Evolutionary conservation across 441 rosid species (phyloP).

Genomic region (Pelargonium myrrhifolium): DNA sequence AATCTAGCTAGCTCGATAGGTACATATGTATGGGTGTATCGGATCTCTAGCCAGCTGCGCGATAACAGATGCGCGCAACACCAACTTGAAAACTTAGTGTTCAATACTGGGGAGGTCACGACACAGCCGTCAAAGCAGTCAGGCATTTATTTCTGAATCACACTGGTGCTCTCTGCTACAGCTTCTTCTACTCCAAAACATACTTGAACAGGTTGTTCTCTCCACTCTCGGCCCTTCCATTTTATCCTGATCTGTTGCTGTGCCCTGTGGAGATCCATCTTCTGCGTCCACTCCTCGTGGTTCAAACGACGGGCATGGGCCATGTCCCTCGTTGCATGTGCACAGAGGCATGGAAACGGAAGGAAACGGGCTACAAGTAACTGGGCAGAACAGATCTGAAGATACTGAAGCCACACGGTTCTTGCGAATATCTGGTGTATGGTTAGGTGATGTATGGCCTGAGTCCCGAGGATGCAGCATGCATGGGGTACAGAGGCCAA

Average conservation of each 20-base stretch:
- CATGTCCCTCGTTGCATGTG: conserved; percentile 53
- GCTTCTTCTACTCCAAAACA: conserved; percentile 98
- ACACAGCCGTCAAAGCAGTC: no score
- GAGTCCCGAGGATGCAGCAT: conserved; percentile 67
- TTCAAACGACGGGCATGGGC: conserved; percentile 77
- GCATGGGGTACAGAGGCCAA: conserved; percentile 85
- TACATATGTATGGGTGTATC: no score
- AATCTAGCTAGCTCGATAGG: no score
- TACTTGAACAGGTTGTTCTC: conserved; percentile 76
- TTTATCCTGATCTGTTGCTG: conserved; percentile 55
- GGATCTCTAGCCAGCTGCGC: no score
- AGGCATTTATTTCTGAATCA: conserved; percentile 85
- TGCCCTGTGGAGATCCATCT: conserved; percentile 41
- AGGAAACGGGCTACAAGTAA: conserved; percentile 90
- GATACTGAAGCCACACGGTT: conserved; percentile 65
- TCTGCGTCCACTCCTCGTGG: conserved; percentile 41
- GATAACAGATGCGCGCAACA: no score
- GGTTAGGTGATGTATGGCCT: conserved; percentile 39
- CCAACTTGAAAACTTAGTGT: no score
- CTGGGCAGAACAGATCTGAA: conserved; percentile 80
- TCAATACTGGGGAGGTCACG: no score
- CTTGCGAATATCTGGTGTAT: conserved; percentile 51
- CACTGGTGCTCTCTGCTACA: conserved; percentile 95
- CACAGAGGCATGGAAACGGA: conserved; percentile 76
- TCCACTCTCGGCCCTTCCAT: conserved; percentile 64